Base-by-base conservation (phyloP, 176 grass and related monocot genomes). In the Luzula sylvatica region DNA sequence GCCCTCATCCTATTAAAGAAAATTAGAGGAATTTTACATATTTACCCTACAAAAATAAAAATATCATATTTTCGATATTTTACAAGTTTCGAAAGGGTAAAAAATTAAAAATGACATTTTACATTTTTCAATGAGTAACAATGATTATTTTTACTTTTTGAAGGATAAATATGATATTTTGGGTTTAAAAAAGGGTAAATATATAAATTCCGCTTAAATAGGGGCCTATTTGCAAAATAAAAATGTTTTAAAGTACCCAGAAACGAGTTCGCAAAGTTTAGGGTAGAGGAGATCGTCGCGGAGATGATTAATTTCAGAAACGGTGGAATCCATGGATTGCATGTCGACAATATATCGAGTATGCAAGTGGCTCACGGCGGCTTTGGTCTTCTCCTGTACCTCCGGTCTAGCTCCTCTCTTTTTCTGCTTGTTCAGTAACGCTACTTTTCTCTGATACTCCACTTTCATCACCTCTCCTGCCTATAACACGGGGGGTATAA, bases 1-100 rank as follows among this genome's bases (percentile, higher is more conserved):
- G 45, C 69, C 43, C 70, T 62, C 90, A 95, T 95, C 52, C 90
- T 95, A 62, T 52, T 23, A 22, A 51, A 51, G 46, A 51, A 8
- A 22, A 51, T 45, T 45, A 9, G 40, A 14, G 11, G 40, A 45
- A 45, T 45, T 45, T 45, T 45, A 45, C 14, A 9, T 45, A 45
- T 8, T 45, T 14, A 45, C n/a, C n/a, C n/a, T n/a, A n/a, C n/a
- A n/a, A n/a, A n/a, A n/a, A n/a, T n/a, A n/a, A n/a, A n/a, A n/a
- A n/a, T n/a, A n/a, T n/a, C n/a, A n/a, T n/a, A n/a, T n/a, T n/a
- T n/a, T n/a, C n/a, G n/a, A n/a, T n/a, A n/a, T n/a, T n/a, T n/a
- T n/a, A n/a, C n/a, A n/a, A n/a, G n/a, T n/a, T n/a, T n/a, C n/a
- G n/a, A n/a, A n/a, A n/a, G n/a, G n/a, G n/a, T n/a, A n/a, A n/a